A percentile compares a stretch with the other conserved stretches of the same genome.
phyloP scores from a whole-genome alignment of 2,329 filamentous ascomycete species.

The Biscogniauxia sp. region DNA sequence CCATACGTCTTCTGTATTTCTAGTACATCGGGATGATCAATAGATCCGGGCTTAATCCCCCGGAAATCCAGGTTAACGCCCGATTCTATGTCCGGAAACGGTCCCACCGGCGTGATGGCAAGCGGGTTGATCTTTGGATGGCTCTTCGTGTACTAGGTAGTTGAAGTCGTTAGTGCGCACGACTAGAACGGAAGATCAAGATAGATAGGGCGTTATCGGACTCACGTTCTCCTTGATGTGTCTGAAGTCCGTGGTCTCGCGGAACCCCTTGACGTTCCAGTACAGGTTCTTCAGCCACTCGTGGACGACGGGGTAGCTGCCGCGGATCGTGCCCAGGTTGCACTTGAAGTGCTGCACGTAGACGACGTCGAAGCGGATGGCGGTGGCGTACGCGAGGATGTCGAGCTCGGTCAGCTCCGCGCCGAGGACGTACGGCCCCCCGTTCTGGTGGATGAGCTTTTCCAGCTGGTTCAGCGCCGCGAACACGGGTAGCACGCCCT shows the following conservation, averaged over 20 bases:
- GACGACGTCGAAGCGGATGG: constrained; percentile 59
- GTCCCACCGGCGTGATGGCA: constrained; percentile 61
- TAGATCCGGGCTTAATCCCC: constrained; percentile 45
- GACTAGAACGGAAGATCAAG: background rate
- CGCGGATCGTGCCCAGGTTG: constrained; percentile 59
- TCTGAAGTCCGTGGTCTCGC: constrained; percentile 59
- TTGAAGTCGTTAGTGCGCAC: background rate
- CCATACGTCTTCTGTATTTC: constrained; percentile 28
- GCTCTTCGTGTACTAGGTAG: constrained; percentile 52
- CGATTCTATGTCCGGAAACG: constrained; percentile 56
- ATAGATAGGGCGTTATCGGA: constrained; percentile 1
- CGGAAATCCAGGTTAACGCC: constrained; percentile 48
- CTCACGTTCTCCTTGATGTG: constrained; percentile 64
- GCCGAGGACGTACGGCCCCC: constrained; percentile 56
- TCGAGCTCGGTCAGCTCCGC: constrained; percentile 57
- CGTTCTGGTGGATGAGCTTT: constrained; percentile 34
- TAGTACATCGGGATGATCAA: constrained; percentile 41
- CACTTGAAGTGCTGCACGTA: constrained; percentile 69
- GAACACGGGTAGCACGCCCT: constrained; percentile 53
- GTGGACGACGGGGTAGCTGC: constrained; percentile 58
- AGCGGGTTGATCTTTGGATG: constrained; percentile 59
- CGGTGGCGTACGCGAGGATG: constrained; percentile 53
- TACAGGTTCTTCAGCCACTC: constrained; percentile 61
- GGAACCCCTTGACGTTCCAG: constrained; percentile 53
- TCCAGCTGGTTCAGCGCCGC: constrained; percentile 59